Evolutionary conservation across 148 eudicot genomes (phyloP).

Genomic region (Spergularia bocconei): DNA sequence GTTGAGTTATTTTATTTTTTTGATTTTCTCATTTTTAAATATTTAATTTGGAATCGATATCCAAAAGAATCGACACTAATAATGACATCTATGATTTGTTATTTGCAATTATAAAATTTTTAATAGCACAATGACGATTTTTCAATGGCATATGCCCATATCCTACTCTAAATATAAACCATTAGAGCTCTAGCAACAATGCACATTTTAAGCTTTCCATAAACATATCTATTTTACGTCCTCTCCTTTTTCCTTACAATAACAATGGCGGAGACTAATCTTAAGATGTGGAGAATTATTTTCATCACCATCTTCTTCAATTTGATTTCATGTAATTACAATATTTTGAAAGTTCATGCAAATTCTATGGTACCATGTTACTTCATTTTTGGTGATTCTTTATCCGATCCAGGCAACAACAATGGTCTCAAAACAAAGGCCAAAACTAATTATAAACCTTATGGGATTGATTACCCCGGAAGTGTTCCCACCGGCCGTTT

Average conservation of each 20-base stretch:
- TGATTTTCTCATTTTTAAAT: no score
- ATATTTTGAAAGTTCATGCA: slow-evolving; percentile 6
- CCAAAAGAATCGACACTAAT: no score
- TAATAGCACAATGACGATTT: no score
- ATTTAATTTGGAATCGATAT: no score
- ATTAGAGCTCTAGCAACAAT: background rate
- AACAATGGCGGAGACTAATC: background rate
- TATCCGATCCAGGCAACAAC: slow-evolving; percentile 33
- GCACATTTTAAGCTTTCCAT: background rate
- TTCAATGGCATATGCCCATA: background rate
- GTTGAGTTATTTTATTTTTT: no score
- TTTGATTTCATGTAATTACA: background rate
- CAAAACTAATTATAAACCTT: slow-evolving; percentile 29
- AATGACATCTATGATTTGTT: no score
- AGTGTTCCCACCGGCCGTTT: slow-evolving; percentile 26
- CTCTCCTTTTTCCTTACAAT: background rate
- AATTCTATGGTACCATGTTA: slow-evolving; percentile 29
- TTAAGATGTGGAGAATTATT: slow-evolving; percentile 18
- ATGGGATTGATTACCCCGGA: slow-evolving; percentile 30
- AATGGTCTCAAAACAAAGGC: slow-evolving; percentile 29
- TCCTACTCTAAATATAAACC: slow-evolving; percentile 6
- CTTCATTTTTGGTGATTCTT: slow-evolving; percentile 34
- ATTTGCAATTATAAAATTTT: no score
- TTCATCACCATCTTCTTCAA: background rate
- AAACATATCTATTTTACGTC: background rate